Evolutionary conservation across 495 filamentous ascomycete species (phyloP).

Genomic region (Hyaloscypha finlandica): DNA sequence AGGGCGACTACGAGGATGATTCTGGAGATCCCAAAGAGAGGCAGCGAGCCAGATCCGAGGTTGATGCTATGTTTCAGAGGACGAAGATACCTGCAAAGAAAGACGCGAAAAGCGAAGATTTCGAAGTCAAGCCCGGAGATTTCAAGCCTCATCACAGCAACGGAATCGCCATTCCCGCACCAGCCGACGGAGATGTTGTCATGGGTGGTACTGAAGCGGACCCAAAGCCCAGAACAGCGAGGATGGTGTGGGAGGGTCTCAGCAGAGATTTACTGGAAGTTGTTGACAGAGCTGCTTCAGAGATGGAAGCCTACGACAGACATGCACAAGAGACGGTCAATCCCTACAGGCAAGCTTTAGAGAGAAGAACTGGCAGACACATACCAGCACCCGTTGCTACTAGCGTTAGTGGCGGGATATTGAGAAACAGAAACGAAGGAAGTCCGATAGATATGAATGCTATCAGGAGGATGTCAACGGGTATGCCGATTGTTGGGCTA

Average conservation of each 20-base stretch:
- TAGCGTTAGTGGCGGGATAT: background rate
- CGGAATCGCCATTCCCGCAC: too few relatives aligned
- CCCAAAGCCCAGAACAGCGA: constrained; percentile 4
- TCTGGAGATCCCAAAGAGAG: background rate
- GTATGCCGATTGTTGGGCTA: constrained; percentile 1
- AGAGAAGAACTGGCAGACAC: constrained; percentile 3
- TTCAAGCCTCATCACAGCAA: background rate
- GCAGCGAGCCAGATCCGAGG: background rate
- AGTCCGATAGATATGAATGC: constrained; percentile 14
- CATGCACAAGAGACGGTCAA: constrained; percentile 12
- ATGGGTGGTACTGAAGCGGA: constrained; percentile 7
- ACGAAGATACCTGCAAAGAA: constrained; percentile 1
- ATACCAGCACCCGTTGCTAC: background rate
- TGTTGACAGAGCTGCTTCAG: background rate
- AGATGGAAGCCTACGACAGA: constrained; percentile 25
- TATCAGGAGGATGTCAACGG: constrained; percentile 5
- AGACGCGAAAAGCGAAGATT: constrained; percentile 8
- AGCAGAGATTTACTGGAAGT: constrained; percentile 4
- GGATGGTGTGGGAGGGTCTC: constrained; percentile 5
- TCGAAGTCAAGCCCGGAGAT: background rate
- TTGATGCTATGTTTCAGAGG: constrained; percentile 15
- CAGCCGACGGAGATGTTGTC: constrained; percentile 6
- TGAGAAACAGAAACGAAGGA: constrained; percentile 9
- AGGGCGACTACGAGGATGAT: background rate
- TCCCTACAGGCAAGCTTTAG: constrained; percentile 17